Percentiles rank a stretch among this genome's conserved stretches.
Evolutionary conservation across 2,329 filamentous ascomycete genomes (phyloP).

Genomic region (Trichoderma koningiopsis): DNA sequence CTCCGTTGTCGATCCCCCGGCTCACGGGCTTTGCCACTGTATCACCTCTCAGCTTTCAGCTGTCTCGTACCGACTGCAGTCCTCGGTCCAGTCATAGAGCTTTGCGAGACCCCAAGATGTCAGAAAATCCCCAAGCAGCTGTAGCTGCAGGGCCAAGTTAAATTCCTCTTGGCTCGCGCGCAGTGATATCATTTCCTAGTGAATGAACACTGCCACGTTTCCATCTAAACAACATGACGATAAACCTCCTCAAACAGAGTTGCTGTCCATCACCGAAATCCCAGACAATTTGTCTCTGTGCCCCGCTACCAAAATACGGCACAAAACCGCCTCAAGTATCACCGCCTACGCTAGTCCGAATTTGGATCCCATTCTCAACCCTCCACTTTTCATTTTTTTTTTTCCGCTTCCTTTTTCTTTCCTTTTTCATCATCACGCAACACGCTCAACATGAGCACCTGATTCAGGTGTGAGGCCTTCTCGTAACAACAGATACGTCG

Average conservation of each 20-base stretch:
- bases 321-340: not conserved
- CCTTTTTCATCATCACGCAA: constrained; percentile 37
- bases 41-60: constrained; percentile 13
- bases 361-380: not conserved
- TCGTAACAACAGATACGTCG: constrained; percentile 30
- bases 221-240: not conserved
- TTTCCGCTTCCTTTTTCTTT: not conserved
- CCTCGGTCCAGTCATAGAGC: not conserved
- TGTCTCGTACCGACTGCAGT: not conserved
- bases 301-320: not conserved
- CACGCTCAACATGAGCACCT: constrained; percentile 32
- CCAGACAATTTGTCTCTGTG: not conserved
- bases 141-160: not conserved
- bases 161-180: not conserved
- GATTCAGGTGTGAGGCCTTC: constrained; percentile 27
- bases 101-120: not conserved
- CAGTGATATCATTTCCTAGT: not conserved
- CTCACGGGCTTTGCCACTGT: not conserved
- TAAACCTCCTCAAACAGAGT: not conserved
- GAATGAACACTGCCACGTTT: not conserved
- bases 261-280: not conserved
- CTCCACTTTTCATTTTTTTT: constrained; percentile 10
- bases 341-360: constrained; percentile 9
- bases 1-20: not conserved
- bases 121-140: not conserved